Conservation (phyloP, 2,329 filamentous ascomycete genomes). For the Pestalotiopsis fici region DNA sequence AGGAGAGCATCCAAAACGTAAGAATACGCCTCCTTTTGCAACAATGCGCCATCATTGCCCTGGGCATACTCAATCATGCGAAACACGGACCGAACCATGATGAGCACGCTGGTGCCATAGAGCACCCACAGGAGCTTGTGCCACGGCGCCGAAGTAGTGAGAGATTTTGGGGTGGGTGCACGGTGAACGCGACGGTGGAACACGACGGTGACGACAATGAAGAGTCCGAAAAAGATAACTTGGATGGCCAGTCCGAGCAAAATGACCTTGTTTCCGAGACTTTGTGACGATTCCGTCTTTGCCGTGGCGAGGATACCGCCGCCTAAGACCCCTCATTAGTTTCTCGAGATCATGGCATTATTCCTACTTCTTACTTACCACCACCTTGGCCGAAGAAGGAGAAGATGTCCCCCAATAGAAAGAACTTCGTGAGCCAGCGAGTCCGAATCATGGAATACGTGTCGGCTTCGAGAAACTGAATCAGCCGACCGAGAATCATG, state of each 20-base stretch:
- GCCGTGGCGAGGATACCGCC: slow-evolving; percentile 38
- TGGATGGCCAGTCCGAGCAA: slow-evolving; percentile 50
- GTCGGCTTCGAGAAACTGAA: slow-evolving; percentile 36
- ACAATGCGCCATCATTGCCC: slow-evolving; percentile 23
- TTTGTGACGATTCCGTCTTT: slow-evolving; percentile 21
- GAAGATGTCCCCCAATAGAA: slow-evolving; percentile 31
- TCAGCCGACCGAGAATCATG: slow-evolving; percentile 45
- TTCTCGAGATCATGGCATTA: no score
- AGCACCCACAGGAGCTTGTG: slow-evolving; percentile 2
- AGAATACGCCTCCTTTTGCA: background rate
- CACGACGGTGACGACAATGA: slow-evolving; percentile 42
- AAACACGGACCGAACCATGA: slow-evolving; percentile 48
- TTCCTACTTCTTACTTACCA: slow-evolving; percentile 21
- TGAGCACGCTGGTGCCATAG: slow-evolving; percentile 30
- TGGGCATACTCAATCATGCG: slow-evolving; percentile 47
- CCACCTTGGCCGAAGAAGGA: slow-evolving; percentile 9
- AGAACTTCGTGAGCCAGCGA: slow-evolving; percentile 49
- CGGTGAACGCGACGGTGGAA: slow-evolving; percentile 46
- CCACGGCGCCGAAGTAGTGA: slow-evolving; percentile 17
- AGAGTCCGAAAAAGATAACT: slow-evolving; percentile 49
- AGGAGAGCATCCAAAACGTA: background rate
- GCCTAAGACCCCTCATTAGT: slow-evolving; percentile 24
- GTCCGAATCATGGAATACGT: slow-evolving; percentile 40
- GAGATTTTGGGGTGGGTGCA: slow-evolving; percentile 26
- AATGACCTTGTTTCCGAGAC: slow-evolving; percentile 42